Conservation (phyloP, 176 grass and related monocot species). For the Triticum monococcum region DNA sequence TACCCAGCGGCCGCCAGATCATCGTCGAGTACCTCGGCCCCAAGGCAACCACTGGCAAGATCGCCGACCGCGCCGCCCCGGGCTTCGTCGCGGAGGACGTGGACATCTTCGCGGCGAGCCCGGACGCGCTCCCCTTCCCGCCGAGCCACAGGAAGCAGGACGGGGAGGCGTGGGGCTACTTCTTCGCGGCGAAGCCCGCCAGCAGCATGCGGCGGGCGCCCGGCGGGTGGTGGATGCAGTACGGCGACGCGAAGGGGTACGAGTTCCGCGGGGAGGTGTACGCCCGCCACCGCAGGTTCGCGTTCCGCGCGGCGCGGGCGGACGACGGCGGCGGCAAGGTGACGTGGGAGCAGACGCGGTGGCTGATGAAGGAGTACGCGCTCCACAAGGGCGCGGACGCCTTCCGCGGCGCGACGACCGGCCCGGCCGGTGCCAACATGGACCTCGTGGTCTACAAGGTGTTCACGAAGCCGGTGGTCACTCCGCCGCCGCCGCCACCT, state of each 20-base stretch:
- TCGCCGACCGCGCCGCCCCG: neutral
- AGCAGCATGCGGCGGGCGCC: neutral
- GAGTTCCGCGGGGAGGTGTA: neutral
- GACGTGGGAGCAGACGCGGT: neutral
- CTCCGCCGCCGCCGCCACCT: neutral
- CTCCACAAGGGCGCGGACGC: neutral
- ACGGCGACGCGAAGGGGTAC: neutral
- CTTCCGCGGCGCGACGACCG: neutral
- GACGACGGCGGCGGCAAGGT: neutral
- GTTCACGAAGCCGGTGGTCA: neutral
- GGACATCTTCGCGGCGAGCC: neutral
- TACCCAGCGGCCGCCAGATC: neutral
- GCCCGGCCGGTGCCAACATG: neutral
- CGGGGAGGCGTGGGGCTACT: neutral
- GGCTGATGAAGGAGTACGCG: conserved; percentile 26
- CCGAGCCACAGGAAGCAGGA: neutral
- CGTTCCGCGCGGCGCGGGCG: neutral
- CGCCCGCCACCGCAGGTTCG: neutral
- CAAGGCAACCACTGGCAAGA: neutral
- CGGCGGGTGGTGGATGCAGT: neutral
- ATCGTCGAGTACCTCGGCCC: neutral
- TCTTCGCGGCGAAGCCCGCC: neutral
- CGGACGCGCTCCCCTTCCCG: neutral
- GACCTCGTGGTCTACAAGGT: conserved; percentile 3
- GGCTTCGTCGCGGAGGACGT: neutral